Evolutionary conservation across 2,329 filamentous ascomycete genomes (phyloP).

Genomic region (Helotiales sp.): DNA sequence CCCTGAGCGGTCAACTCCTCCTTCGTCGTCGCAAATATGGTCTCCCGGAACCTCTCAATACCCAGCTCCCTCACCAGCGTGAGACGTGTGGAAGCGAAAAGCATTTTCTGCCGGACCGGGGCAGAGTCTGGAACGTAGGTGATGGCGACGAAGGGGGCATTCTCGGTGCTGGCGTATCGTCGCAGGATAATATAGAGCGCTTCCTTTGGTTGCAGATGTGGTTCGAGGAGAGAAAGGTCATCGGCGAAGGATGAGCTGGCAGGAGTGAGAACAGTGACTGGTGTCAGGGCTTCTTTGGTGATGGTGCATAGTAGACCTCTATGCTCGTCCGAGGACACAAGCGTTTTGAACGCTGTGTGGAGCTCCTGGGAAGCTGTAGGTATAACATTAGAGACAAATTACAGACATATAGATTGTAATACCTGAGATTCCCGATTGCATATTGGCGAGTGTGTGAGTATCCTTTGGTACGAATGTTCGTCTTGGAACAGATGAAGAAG

Average conservation of each 20-base stretch:
- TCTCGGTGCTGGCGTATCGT: slow-evolving; percentile 55
- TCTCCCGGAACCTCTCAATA: slow-evolving; percentile 75
- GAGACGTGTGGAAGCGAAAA: slow-evolving; percentile 76
- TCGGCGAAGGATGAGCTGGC: slow-evolving; percentile 57
- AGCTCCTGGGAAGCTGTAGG: slow-evolving; percentile 73
- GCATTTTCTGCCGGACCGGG: slow-evolving; percentile 82
- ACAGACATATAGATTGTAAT: slow-evolving; percentile 24
- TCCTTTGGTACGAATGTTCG: background rate
- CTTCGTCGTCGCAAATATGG: slow-evolving; percentile 68
- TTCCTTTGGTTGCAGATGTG: slow-evolving; percentile 63
- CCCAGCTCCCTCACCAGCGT: slow-evolving; percentile 76
- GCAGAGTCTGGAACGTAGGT: slow-evolving; percentile 80
- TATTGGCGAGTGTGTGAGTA: slow-evolving; percentile 39
- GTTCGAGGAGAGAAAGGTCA: slow-evolving; percentile 63
- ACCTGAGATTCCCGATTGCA: slow-evolving; percentile 82
- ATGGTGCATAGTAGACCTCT: slow-evolving; percentile 75
- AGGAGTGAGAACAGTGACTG: slow-evolving; percentile 54
- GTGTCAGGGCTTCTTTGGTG: slow-evolving; percentile 65
- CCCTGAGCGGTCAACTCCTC: slow-evolving; percentile 69
- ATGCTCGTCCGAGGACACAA: slow-evolving; percentile 60
- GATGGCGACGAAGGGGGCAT: slow-evolving; percentile 58
- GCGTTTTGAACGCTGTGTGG: slow-evolving; percentile 67
- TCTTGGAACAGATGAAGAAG: background rate
- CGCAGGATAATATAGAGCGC: slow-evolving; percentile 77
- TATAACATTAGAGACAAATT: background rate